Evolutionary conservation across 345 rosid species (phyloP), one percentile per base, ranked within the genome.

Genomic region (Salix exigua): DNA sequence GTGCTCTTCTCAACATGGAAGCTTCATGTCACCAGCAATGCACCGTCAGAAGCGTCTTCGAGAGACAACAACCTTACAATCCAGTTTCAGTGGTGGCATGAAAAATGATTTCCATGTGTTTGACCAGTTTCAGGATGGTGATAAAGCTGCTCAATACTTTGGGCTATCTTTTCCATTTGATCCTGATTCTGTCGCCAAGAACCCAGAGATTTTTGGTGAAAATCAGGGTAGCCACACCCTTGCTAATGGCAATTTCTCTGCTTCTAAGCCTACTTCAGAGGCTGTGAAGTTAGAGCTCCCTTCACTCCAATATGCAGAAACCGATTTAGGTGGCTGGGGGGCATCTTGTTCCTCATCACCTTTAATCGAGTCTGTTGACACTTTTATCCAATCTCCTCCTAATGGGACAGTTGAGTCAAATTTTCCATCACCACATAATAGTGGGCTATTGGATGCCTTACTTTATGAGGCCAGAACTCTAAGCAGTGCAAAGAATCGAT

Each of bases 221-320:
- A 80, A 87, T 86, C 89, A 84, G 75, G 88, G 91, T 80, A 68
- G 94, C 94, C 97, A 91, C 84, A 80, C 93, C 94, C 85, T 88
- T 84, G 82, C 88, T 83, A 88, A 90, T 89, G 96, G 96, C 91
- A 81, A 85, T 82, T 86, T 89, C 91, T 86, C 92, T 86, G 83
- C 98, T 96, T 96, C 97, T 74, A 91, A 83, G 92, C 90, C 95
- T 80, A 53, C 65, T 31, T 79, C 85, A 19, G 94, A 83, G 94
- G 89, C 94, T 80, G 82, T 91, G 98, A 94, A 96, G 99, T 86
- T 87, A 93, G 99, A 96, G 98, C 98, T 96, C 99, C 98, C 98
- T 96, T 96, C 99, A 92, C 94, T 96, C 98, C 99, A 96, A 96
- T 89, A 89, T 92, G 73, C 92, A 79, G 98, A 93, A 84, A 80